phyloP scores from a whole-genome alignment of 1,139 yeast species.

The Candida labiduridarum region DNA sequence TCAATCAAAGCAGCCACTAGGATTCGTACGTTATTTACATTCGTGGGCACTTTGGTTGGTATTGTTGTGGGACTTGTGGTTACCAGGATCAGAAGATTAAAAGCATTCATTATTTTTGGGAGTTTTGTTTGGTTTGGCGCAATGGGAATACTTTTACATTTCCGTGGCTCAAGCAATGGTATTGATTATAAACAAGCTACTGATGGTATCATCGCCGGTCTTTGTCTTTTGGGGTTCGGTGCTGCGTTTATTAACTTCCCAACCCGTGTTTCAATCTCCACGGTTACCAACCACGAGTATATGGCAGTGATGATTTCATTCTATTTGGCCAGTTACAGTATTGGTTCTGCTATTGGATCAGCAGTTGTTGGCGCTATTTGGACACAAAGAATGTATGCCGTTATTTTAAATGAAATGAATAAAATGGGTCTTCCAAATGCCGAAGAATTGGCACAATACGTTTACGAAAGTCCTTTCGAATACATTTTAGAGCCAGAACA shows the following conservation, averaged over 20 bases:
- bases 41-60: constrained; percentile 65
- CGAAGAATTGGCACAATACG: constrained; percentile 38
- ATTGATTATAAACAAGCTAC: constrained; percentile 26
- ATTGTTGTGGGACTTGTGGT: constrained; percentile 59
- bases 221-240: constrained; percentile 69
- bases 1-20: constrained; percentile 65
- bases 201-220: constrained; percentile 66
- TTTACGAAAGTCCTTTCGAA: constrained; percentile 56
- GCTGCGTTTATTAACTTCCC: constrained; percentile 74
- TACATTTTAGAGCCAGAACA: constrained; percentile 39
- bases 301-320: constrained; percentile 66
- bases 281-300: constrained; percentile 63
- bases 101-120: constrained; percentile 63
- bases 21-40: constrained; percentile 62
- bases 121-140: constrained; percentile 42
- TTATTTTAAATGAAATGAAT: constrained; percentile 18
- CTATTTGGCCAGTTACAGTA: constrained; percentile 55
- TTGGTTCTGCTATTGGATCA: constrained; percentile 61
- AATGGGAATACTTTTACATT: constrained; percentile 34
- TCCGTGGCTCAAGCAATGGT: constrained; percentile 30
- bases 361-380: constrained; percentile 67
- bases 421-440: constrained; percentile 16
- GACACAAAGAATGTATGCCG: constrained; percentile 37
- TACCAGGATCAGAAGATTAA: constrained; percentile 53
- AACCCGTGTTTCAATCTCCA: constrained; percentile 65